A percentile compares a stretch with the other conserved stretches of the same genome.
phyloP scores from a whole-genome alignment of 2,329 filamentous ascomycete genomes.

The Knufia fluminis region DNA sequence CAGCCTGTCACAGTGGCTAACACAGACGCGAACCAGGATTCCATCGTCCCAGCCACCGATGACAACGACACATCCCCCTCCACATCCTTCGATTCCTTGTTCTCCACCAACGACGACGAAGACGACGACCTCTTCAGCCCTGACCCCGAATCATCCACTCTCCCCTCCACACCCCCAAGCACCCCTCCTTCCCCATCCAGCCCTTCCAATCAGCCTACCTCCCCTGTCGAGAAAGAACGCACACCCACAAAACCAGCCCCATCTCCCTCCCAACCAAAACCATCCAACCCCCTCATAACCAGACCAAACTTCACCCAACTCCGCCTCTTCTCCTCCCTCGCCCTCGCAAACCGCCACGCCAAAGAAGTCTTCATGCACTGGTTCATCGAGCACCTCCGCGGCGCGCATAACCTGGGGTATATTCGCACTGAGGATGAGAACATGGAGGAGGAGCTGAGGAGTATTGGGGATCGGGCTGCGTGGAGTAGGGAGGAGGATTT shows the following conservation, averaged over 20 bases:
- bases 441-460: constrained; percentile 15
- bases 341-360: constrained; percentile 19
- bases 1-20: too few species aligned
- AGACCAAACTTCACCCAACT: constrained; percentile 7
- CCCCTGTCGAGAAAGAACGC: too few species aligned
- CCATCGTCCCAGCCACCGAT: too few species aligned
- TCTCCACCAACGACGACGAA: constrained; percentile 1
- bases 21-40: too few species aligned
- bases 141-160: not conserved
- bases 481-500: constrained; percentile 15
- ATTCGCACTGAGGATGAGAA: constrained; percentile 14
- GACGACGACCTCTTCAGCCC: constrained; percentile 11
- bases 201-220: too few species aligned
- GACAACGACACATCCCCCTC: not conserved
- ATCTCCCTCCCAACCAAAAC: not conserved
- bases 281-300: too few species aligned
- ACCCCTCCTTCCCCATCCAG: too few species aligned
- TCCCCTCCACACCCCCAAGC: not conserved
- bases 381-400: constrained; percentile 15
- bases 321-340: constrained; percentile 13
- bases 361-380: constrained; percentile 17
- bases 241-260: too few species aligned
- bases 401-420: constrained; percentile 16
- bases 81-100: too few species aligned
- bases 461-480: constrained; percentile 9